Base-by-base conservation (phyloP, 768 basidiomycete species). In the Pleurotus giganteus region DNA sequence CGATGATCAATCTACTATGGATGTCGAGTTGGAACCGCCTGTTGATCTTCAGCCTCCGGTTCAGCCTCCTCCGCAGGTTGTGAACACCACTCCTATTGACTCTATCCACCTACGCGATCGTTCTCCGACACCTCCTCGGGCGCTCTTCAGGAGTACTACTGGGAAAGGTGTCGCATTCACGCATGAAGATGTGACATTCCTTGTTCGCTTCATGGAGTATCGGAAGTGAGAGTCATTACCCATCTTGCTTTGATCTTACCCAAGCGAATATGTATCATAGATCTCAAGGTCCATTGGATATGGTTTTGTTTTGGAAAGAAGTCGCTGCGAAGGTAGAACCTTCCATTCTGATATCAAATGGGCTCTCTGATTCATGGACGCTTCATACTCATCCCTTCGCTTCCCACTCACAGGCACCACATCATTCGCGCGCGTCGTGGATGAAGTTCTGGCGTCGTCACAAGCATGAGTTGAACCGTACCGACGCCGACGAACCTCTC, bases 401-500 rank as follows among this genome's bases (percentile, higher is more conserved):
- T 17, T 17, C 15, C 23, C 21, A 34, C 52, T 60, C 19, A 19
- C 62, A 90, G 88, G 91, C 91, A 0, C 91, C 91, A 0, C 91
- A 94, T 69, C 91, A 94, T 64, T 93, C 91, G 23, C 85, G 90
- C 32, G 91, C 91, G 44, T 94, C 91, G 4, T 94, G 91, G 91
- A 91, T 94, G 89, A 94, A 94, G 69, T 94, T 85, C 69, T 94
- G 90, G 83, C 80, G 91, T 13, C 76, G 91, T 53, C 91, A 94
- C 66, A 91, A 90, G 60, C 91, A 94, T 61, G 91, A 94, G 61
- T 71, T 91, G 32, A 78, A 86, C 49, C 81, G 80, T 54, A 73
- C 75, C 2, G 84, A 85, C n/a, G 75, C 71, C 0, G 86, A 88
- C 56, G 88, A 84, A 9, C 87, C 88, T 1, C 71, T 89, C 11